Conservation (phyloP, 495 filamentous ascomycete species). For the Lineolata rhizophorae region DNA sequence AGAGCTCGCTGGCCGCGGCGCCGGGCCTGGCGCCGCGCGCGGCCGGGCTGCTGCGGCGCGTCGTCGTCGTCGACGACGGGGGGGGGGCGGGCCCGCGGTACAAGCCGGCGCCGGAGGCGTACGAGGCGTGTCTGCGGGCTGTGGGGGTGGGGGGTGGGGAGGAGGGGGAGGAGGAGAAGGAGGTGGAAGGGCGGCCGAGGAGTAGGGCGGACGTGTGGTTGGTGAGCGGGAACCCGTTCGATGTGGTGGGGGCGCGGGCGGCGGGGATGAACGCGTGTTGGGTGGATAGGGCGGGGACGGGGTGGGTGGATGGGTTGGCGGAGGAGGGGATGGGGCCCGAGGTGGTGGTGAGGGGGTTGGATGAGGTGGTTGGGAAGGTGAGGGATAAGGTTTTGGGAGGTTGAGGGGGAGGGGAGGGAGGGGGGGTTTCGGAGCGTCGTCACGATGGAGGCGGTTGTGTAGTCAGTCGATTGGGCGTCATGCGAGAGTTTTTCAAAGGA, state of each 20-base stretch:
- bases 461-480: no score
- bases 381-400: no score
- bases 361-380: conserved; percentile 22
- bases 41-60: conserved; percentile 26
- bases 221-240: conserved; percentile 62
- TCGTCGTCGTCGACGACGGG: conserved; percentile 42
- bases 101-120: conserved; percentile 48
- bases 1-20: conserved; percentile 32
- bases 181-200: conserved; percentile 20
- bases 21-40: conserved; percentile 30
- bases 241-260: conserved; percentile 36
- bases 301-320: conserved; percentile 31
- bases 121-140: conserved; percentile 36
- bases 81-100: conserved; percentile 33
- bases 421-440: no score
- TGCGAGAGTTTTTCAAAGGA: no score
- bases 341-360: conserved; percentile 24
- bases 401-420: conserved; percentile 9
- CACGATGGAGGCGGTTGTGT: no score
- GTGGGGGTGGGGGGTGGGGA: no score
- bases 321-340: conserved; percentile 20
- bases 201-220: conserved; percentile 42
- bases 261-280: conserved; percentile 41
- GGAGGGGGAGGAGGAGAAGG: conserved; percentile 27
- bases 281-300: conserved; percentile 35